Base-by-base conservation (phyloP, 371 early-diverging fungal species). In the Mortierella sp. region DNA sequence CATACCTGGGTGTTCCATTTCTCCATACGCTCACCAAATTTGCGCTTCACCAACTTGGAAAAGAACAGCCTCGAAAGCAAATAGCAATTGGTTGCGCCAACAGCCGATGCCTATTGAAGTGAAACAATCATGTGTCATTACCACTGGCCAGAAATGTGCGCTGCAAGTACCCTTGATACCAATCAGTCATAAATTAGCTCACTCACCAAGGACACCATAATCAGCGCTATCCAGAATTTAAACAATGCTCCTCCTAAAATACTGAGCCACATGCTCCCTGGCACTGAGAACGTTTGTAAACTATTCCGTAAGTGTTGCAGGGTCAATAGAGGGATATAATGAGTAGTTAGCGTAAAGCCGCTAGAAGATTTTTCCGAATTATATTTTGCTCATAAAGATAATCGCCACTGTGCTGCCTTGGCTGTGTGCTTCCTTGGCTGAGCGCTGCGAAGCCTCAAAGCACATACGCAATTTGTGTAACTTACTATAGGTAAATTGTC, bases 251-350 rank as follows among this genome's bases (percentile, higher is more conserved):
- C 92, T 59, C 90, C 90, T 11, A 92, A 80, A 33, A 92, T 86
- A 36, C 89, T 90, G 57, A 92, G 81, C 92, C 90, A 90, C 89
- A 90, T 90, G 59, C 91, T 90, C 6, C 92, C 92, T 33, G 92
- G 92, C 45, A 92, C 88, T 24, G 90, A 89, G 67, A 92, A 92
- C 38, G 90, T 90, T 65, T 92, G 91, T 16, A 92, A 83, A 58
- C 92, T 92, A 65, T 21, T 13, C 7, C 9, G 19, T 3, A 43
- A 38, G 36, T 15, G 11, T 5, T 4, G n/a, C 9, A 47, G 4
- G 60, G 19, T n/a, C 21, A 19, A 53, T 53, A 19, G 19, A 24
- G 28, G 2, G 33, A 57, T 13, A 24, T 8, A 57, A 6, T 13
- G 6, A 57, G 16, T 13, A 57, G 28, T 22, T 33, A 57, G 22